These are phyloP conservation scores for Xanthoconium purpureum DNA, from an alignment of 768 basidiomycete genomes.

Conservation along the genomic window DNA sequence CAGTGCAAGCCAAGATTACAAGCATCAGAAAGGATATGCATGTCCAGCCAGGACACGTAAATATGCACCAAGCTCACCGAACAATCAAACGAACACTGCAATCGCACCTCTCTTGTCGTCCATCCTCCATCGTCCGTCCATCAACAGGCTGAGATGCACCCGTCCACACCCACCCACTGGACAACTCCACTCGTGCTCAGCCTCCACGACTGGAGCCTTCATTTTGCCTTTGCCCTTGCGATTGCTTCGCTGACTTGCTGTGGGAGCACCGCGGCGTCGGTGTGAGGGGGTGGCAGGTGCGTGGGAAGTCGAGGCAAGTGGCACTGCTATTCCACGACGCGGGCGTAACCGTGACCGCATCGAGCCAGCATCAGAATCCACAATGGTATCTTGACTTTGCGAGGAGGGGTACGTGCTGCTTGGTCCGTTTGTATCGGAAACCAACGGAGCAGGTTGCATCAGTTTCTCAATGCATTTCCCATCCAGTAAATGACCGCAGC, in stretches of 20 bases:
- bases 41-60: slow-evolving; percentile 14
- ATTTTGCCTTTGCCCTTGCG: slow-evolving; percentile 36
- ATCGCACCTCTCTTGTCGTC: slow-evolving; percentile 46
- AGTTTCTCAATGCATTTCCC: slow-evolving; percentile 68
- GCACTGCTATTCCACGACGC: slow-evolving; percentile 28
- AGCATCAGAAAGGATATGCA: neutral
- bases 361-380: slow-evolving; percentile 29
- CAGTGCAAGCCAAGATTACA: slow-evolving; percentile 2
- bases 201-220: slow-evolving; percentile 40
- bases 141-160: slow-evolving; percentile 53
- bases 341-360: slow-evolving; percentile 62
- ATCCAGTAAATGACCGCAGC: slow-evolving; percentile 77
- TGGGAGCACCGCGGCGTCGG: slow-evolving; percentile 6
- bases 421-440: slow-evolving; percentile 7
- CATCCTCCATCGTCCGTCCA: slow-evolving; percentile 59
- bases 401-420: slow-evolving; percentile 5
- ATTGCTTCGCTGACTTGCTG: slow-evolving; percentile 13
- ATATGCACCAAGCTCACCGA: slow-evolving; percentile 8
- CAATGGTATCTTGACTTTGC: slow-evolving; percentile 30
- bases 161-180: slow-evolving; percentile 58
- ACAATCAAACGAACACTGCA: slow-evolving; percentile 37
- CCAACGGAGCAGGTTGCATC: slow-evolving; percentile 40
- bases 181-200: slow-evolving; percentile 57
- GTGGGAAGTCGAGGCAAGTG: slow-evolving; percentile 1
- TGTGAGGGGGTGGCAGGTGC: slow-evolving; percentile 2